A percentile compares a stretch with the other conserved stretches of the same genome.
Evolutionary conservation across 495 filamentous ascomycete species (phyloP).

Genomic region (Geoglossum glabrum): DNA sequence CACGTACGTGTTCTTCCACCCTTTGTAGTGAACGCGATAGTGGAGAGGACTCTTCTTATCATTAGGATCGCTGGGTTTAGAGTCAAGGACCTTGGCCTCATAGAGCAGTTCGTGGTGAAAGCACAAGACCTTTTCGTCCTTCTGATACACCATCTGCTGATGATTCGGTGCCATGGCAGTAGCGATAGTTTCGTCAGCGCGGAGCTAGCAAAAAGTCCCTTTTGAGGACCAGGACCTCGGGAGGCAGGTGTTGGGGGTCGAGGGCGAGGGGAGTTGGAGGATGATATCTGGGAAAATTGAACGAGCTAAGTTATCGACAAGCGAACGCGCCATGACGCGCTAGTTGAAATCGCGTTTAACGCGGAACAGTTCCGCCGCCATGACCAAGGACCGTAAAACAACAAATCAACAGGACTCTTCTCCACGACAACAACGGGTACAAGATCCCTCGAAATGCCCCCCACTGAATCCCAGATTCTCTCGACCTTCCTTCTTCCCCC

Average conservation of each 20-base stretch:
- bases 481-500: conserved; percentile 59
- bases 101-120: conserved; percentile 95
- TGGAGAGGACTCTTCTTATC: conserved; percentile 57
- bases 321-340: too few relatives aligned
- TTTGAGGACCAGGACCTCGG: not conserved
- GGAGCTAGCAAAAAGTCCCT: not conserved
- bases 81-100: conserved; percentile 83
- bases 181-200: not conserved
- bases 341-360: too few relatives aligned
- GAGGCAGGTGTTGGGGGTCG: too few relatives aligned
- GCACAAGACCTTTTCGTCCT: conserved; percentile 88
- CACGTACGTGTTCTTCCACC: conserved; percentile 90
- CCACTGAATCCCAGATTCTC: conserved; percentile 51
- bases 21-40: conserved; percentile 95
- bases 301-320: too few relatives aligned
- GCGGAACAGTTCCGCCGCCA: not conserved
- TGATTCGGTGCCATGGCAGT: conserved; percentile 37
- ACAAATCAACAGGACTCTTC: not conserved
- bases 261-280: too few relatives aligned
- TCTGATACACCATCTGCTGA: conserved; percentile 39
- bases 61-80: conserved; percentile 36
- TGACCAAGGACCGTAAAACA: not conserved
- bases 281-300: too few relatives aligned
- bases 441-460: conserved; percentile 34
- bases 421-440: too few relatives aligned